These are phyloP conservation scores for Salix arbutifolia DNA, from an alignment of 345 rosid species.

Conservation along the genomic window DNA sequence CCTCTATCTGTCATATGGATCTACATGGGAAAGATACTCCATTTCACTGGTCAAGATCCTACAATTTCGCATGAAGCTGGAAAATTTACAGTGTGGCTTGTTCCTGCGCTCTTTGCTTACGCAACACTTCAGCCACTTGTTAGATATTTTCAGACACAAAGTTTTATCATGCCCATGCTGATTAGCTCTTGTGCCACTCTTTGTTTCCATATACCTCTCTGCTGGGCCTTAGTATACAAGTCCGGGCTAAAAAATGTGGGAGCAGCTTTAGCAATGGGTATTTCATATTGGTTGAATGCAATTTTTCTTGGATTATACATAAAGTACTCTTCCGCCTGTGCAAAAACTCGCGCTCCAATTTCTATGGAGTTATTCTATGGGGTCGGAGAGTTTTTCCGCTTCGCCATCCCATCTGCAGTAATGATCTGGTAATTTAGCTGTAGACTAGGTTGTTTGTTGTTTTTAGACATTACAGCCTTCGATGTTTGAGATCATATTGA, in stretches of 20 bases:
- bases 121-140: conserved; percentile 55
- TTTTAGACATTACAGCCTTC: not conserved
- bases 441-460: not conserved
- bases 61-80: conserved; percentile 50
- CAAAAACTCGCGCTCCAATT: conserved; percentile 37
- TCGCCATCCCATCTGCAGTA: conserved; percentile 62
- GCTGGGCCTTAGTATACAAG: conserved; percentile 60
- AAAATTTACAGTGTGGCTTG: conserved; percentile 46
- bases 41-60: conserved; percentile 58
- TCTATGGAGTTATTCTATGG: conserved; percentile 46
- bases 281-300: conserved; percentile 55
- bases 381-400: conserved; percentile 52
- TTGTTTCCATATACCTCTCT: conserved; percentile 43
- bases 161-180: conserved; percentile 52
- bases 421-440: conserved; percentile 55
- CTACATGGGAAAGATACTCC: conserved; percentile 48
- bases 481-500: not conserved
- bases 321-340: conserved; percentile 44
- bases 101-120: conserved; percentile 58
- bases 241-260: conserved; percentile 39
- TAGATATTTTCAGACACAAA: conserved; percentile 55
- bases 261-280: conserved; percentile 44
- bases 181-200: conserved; percentile 42
- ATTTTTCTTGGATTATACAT: conserved; percentile 45
- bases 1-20: conserved; percentile 60